Percentiles rank a stretch among this genome's conserved stretches.
phyloP scores from a whole-genome alignment of 1,284 basidiomycete species.

The Chiua sp. region DNA sequence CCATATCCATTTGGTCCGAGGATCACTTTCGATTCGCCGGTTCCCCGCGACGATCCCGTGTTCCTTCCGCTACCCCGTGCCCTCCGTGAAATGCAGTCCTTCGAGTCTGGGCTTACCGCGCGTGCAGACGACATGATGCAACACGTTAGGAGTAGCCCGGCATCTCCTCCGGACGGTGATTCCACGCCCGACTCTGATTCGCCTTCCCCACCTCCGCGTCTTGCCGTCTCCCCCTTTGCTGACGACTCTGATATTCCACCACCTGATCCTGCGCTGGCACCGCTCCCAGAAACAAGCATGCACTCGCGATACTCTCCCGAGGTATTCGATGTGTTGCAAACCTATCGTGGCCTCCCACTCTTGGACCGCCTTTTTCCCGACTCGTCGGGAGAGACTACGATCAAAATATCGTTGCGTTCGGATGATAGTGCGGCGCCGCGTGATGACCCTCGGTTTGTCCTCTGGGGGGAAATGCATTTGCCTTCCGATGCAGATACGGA shows the following conservation, averaged over 20 bases:
- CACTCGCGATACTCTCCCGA: constrained; percentile 71
- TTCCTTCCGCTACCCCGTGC: constrained; percentile 51
- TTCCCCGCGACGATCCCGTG: constrained; percentile 42
- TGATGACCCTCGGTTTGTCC: constrained; percentile 86
- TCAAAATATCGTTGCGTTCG: constrained; percentile 66
- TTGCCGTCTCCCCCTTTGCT: constrained; percentile 33
- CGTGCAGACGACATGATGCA: constrained; percentile 46
- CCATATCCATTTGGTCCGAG: constrained; percentile 67
- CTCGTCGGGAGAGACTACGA: constrained; percentile 53
- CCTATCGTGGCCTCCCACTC: constrained; percentile 73
- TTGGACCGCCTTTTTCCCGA: constrained; percentile 61
- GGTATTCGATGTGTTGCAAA: constrained; percentile 84
- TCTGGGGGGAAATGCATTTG: constrained; percentile 76
- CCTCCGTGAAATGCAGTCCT: constrained; percentile 80
- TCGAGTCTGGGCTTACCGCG: constrained; percentile 78
- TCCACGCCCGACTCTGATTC: constrained; percentile 4
- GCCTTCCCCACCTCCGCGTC: constrained; percentile 22
- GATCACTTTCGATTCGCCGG: constrained; percentile 65
- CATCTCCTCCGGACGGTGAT: constrained; percentile 14
- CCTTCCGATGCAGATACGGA: constrained; percentile 44
- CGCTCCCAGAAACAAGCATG: constrained; percentile 50
- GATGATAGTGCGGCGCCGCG: constrained; percentile 72
- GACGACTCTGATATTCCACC: constrained; percentile 34
- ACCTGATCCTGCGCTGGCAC: constrained; percentile 31
- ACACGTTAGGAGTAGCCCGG: constrained; percentile 13